Base-by-base conservation (phyloP, 805 yeast genomes). In the Starmerella sirachaensis region DNA sequence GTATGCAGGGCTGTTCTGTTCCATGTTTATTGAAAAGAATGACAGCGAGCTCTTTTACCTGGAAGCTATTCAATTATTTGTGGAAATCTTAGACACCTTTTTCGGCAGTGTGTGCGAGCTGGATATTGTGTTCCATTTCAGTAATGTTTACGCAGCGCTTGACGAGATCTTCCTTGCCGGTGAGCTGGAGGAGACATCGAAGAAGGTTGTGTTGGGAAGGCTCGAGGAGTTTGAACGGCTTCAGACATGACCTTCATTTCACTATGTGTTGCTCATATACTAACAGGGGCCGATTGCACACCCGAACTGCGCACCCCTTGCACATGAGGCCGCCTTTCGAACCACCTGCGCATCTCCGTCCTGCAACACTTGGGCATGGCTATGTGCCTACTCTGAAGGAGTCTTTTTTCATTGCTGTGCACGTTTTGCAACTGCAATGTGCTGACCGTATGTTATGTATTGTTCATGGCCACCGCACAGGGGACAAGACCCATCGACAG, bases 141-240 rank as follows among this genome's bases (percentile, higher is more conserved):
- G 78, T 64, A 83, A 79, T 57, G 76, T 83, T 10, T 82, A 85
- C 57, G 67, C 71, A 38, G 78, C 85, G 7, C 57, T 91, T 42
- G 96, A 91, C 56, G 95, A 86, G 58, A 69, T 91, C 56, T 83
- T 78, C 51, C 55, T 83, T 32, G 94, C 86, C 10, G 98, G 98
- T 10, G 96, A 91, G 56, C 65, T 86, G 10, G 84, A 80, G 54
- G 94, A 85, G 54, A 79, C 85, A 1, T 79, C 83, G 47, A 83
- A 81, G 55, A 67, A 68, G 18, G 68, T 65, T 33, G 66, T 88
- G 5, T 58, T 86, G 40, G 72, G 72, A 16, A 59, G 94, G 42
- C 60, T 88, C 28, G 69, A 70, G 41, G 64, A 69, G 45, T 61
- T 83, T 37, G 93, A 83, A 51, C 62, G 67, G 37, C 54, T 78